Percentiles rank a stretch among this genome's conserved stretches.
phyloP scores from a whole-genome alignment of 331 rosid species.

The Pyracantha coccinea region DNA sequence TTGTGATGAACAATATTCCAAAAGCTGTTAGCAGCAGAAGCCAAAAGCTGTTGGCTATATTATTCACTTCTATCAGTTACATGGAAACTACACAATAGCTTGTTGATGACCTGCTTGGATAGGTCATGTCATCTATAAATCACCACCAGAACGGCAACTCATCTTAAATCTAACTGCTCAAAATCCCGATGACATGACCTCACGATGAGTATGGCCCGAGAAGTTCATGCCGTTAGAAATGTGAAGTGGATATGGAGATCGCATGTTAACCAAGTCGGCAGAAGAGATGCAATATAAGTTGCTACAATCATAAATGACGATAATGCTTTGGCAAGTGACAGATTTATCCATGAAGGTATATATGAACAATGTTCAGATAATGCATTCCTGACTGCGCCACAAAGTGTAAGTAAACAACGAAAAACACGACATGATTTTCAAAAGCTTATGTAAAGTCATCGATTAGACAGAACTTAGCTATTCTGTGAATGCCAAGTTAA shows the following conservation, averaged over 20 bases:
- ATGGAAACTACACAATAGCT: background rate
- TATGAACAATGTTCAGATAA: background rate
- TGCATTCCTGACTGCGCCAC: background rate
- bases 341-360: background rate
- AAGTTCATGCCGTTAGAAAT: background rate
- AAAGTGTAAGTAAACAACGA: background rate
- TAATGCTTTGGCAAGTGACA: background rate
- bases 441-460: background rate
- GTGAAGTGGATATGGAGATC: too few relatives aligned
- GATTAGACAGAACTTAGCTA: background rate
- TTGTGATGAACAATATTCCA: background rate
- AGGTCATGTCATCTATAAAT: too few relatives aligned
- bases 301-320: background rate
- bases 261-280: background rate
- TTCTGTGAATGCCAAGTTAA: slow-evolving; percentile 1
- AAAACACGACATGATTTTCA: background rate
- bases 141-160: too few relatives aligned
- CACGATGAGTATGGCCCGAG: background rate
- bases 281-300: background rate
- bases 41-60: background rate
- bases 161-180: too few relatives aligned
- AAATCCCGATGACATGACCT: background rate
- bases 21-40: background rate
- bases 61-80: too few relatives aligned
- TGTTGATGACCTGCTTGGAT: background rate